These are phyloP conservation scores for Candida dajiaensis DNA, from an alignment of 805 yeast genomes.

Conservation along the genomic window DNA sequence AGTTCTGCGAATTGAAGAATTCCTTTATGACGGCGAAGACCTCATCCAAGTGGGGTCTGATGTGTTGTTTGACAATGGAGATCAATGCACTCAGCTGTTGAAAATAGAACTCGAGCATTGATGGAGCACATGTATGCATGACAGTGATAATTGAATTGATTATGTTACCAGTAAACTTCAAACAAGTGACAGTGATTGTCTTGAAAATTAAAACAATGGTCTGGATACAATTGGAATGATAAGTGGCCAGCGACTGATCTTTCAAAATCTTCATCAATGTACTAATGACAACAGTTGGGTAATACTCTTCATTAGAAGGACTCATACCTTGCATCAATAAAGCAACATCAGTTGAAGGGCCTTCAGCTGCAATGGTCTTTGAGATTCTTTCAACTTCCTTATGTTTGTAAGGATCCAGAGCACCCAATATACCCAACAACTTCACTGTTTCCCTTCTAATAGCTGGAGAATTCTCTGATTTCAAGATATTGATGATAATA, in stretches of 20 bases:
- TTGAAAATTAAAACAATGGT: slow-evolving; percentile 89
- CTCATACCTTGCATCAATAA: slow-evolving; percentile 90
- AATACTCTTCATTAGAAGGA: slow-evolving; percentile 88
- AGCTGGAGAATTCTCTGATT: slow-evolving; percentile 68
- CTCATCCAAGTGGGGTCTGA: slow-evolving; percentile 72
- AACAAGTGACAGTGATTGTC: slow-evolving; percentile 82
- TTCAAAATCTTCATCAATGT: slow-evolving; percentile 77
- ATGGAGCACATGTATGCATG: slow-evolving; percentile 74
- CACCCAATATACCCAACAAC: slow-evolving; percentile 89
- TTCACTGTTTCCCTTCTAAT: slow-evolving; percentile 86
- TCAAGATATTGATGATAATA: slow-evolving; percentile 72
- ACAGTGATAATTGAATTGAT: slow-evolving; percentile 84
- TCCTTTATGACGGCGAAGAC: slow-evolving; percentile 73
- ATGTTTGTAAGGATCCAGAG: slow-evolving; percentile 93
- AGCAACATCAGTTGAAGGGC: slow-evolving; percentile 87
- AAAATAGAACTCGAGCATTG: slow-evolving; percentile 81
- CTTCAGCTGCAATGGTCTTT: slow-evolving; percentile 50
- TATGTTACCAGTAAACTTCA: slow-evolving; percentile 80
- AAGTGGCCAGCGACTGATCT: slow-evolving; percentile 78
- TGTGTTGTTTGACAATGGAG: slow-evolving; percentile 81
- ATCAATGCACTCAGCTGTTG: slow-evolving; percentile 81
- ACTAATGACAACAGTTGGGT: slow-evolving; percentile 89
- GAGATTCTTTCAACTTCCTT: slow-evolving; percentile 80
- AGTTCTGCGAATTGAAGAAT: slow-evolving; percentile 53
- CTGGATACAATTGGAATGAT: slow-evolving; percentile 90